Percentiles rank a stretch among this genome's conserved stretches.
Conservation (phyloP, 2,329 filamentous ascomycete genomes). For the Penicillium palitans region DNA sequence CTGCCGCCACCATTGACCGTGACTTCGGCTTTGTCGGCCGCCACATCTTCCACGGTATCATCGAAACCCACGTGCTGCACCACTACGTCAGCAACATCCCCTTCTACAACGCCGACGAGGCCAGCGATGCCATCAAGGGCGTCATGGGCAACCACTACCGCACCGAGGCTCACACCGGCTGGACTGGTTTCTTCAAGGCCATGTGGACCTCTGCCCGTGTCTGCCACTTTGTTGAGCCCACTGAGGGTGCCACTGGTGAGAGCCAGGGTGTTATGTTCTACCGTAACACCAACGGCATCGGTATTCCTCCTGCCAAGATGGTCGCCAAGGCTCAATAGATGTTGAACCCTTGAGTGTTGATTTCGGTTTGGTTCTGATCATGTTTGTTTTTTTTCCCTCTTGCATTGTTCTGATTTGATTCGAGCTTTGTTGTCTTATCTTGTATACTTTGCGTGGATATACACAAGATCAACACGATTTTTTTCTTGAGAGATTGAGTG, state of each 20-base stretch:
- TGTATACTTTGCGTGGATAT: constrained; percentile 3
- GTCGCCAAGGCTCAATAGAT: constrained; percentile 13
- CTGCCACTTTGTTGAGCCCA: constrained; percentile 98
- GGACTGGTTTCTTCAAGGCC: constrained; percentile 78
- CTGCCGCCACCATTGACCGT: constrained; percentile 92
- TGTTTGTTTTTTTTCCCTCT: not conserved
- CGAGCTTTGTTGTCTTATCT: not conserved
- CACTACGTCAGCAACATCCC: constrained; percentile 96
- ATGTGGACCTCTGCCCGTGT: constrained; percentile 77
- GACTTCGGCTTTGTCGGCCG: constrained; percentile 96
- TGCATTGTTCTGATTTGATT: not conserved
- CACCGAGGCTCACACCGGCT: constrained; percentile 72
- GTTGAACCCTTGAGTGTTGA: not conserved
- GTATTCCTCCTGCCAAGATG: constrained; percentile 57
- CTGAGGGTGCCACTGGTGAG: constrained; percentile 74
- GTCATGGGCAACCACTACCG: constrained; percentile 97
- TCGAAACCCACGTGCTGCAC: constrained; percentile 97
- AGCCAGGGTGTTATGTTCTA: constrained; percentile 88
- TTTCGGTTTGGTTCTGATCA: not conserved
- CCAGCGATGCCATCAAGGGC: constrained; percentile 87
- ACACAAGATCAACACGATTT: not conserved
- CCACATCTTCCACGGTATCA: constrained; percentile 87
- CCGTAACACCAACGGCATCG: constrained; percentile 89
- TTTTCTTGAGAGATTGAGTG: not conserved
- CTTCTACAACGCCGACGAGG: constrained; percentile 95